Percentiles rank a stretch among this genome's conserved stretches.
Conservation (phyloP, 805 yeast species). For the Kazachstania bromeliacearum region DNA sequence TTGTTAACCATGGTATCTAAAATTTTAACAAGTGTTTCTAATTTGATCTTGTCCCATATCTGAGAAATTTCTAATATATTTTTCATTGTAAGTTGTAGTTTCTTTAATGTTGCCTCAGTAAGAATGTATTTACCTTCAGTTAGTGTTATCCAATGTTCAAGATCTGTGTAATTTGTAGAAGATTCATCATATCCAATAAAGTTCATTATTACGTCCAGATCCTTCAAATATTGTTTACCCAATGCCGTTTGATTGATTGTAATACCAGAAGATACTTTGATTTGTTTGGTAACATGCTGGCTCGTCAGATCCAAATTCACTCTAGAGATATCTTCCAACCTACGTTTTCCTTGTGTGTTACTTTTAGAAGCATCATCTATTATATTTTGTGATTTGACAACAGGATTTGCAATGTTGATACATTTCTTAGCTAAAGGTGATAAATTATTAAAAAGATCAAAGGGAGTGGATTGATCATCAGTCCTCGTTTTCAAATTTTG, state of each 20-base stretch:
- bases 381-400: constrained; percentile 1
- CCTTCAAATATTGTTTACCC: constrained; percentile 16
- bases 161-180: constrained; percentile 3
- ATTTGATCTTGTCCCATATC: constrained; percentile 6
- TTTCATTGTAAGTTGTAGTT: constrained; percentile 11
- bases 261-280: constrained; percentile 13
- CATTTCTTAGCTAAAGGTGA: constrained; percentile 19
- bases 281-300: constrained; percentile 9
- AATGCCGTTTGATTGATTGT: constrained; percentile 17
- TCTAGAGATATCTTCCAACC: constrained; percentile 5
- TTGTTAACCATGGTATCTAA: constrained; percentile 15
- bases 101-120: constrained; percentile 11
- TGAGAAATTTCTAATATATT: constrained; percentile 13
- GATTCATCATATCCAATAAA: constrained; percentile 6
- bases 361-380: neutral
- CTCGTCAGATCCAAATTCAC: constrained; percentile 1
- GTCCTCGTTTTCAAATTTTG: constrained; percentile 1
- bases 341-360: constrained; percentile 4
- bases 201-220: constrained; percentile 10
- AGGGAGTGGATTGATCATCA: neutral
- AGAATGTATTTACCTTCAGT: constrained; percentile 8
- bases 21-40: constrained; percentile 8
- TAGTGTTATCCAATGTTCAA: constrained; percentile 15
- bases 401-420: constrained; percentile 5
- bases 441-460: constrained; percentile 13